Evolutionary conservation across 2,329 filamentous ascomycete genomes (phyloP).

Genomic region (Alternaria rosae): DNA sequence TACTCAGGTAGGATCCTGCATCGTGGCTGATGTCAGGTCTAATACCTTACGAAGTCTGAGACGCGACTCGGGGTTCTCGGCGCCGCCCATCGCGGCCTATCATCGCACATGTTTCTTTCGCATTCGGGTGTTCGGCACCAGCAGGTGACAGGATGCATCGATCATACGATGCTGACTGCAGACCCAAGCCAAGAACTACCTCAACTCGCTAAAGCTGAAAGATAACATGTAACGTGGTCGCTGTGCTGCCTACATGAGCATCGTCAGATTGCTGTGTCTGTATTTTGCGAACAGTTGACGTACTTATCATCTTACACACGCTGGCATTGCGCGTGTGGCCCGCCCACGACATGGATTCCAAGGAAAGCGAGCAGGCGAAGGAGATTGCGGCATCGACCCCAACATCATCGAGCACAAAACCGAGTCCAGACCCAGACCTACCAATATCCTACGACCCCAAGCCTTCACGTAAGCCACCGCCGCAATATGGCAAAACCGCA

Average conservation of each 20-base stretch:
- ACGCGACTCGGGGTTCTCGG: not conserved
- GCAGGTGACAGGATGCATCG: not conserved
- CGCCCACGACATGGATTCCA: not conserved
- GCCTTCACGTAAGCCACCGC: conserved; percentile 12
- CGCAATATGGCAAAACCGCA: not conserved
- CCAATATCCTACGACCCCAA: conserved; percentile 11
- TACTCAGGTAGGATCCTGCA: not conserved
- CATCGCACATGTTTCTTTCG: not conserved
- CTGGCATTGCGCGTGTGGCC: not conserved
- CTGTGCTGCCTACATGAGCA: not conserved
- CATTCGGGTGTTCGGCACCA: not conserved
- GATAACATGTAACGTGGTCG: not conserved
- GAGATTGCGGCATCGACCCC: not conserved
- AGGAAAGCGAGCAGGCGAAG: not conserved
- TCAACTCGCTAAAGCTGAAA: not conserved
- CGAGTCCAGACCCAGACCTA: not conserved
- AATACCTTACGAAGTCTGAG: not conserved
- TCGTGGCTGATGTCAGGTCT: not conserved
- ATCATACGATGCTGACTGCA: not conserved
- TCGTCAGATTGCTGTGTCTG: not conserved
- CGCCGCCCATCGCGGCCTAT: not conserved
- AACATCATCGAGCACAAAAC: not conserved
- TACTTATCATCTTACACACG: not conserved
- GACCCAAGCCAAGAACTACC: not conserved
- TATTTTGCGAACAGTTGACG: not conserved